Conservation (phyloP, 768 basidiomycete species). For the Russula lepida region DNA sequence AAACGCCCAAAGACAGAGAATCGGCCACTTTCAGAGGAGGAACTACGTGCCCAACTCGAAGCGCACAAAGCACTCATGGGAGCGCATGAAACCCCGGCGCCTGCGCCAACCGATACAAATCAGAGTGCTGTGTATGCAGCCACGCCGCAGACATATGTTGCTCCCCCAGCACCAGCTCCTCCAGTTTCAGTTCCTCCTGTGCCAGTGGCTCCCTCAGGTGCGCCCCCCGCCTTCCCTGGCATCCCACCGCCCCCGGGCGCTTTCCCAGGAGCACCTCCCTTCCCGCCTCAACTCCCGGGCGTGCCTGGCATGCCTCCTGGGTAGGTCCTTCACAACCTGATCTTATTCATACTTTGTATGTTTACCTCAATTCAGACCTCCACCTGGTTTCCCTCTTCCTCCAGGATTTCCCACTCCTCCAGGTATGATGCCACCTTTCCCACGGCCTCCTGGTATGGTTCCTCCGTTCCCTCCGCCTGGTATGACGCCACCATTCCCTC, state of each 20-base stretch:
- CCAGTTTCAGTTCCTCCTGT: constrained; percentile 27
- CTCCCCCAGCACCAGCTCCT: constrained; percentile 31
- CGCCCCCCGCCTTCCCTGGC: constrained; percentile 37
- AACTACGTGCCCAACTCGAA: constrained; percentile 75
- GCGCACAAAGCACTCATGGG: constrained; percentile 94
- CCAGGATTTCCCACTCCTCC: constrained; percentile 27
- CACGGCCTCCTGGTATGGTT: constrained; percentile 20
- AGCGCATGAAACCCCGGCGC: constrained; percentile 32
- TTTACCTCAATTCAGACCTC: constrained; percentile 24
- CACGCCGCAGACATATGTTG: constrained; percentile 61
- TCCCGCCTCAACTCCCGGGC: constrained; percentile 29
- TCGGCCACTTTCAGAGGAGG: constrained; percentile 67
- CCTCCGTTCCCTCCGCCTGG: constrained; percentile 25
- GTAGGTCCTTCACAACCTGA: constrained; percentile 28
- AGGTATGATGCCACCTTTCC: constrained; percentile 25
- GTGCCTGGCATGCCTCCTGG: constrained; percentile 33
- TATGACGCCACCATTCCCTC: constrained; percentile 26
- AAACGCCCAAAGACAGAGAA: constrained; percentile 81
- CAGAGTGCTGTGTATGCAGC: constrained; percentile 64
- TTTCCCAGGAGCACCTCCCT: constrained; percentile 30
- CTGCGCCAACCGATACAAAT: constrained; percentile 34
- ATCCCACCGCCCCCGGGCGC: constrained; percentile 36
- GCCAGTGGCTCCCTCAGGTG: constrained; percentile 36
- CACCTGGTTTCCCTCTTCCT: constrained; percentile 29
- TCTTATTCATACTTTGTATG: constrained; percentile 31